Percentiles rank a stretch among this genome's conserved stretches.
Conservation (phyloP, 202 grass and related monocot genomes). For the Musa balbisiana region DNA sequence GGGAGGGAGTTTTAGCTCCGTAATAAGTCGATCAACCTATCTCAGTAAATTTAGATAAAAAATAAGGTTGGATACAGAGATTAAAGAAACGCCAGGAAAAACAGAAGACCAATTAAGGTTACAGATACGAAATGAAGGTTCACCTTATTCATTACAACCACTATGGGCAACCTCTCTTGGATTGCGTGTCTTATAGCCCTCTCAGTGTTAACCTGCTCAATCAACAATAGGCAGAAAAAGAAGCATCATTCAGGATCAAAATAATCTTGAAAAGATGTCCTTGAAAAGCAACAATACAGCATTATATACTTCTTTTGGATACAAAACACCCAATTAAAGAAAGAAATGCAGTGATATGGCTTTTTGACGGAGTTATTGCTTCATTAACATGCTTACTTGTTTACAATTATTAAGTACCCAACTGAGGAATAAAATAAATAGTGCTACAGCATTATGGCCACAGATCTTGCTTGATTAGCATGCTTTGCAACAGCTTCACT, state of each 20-base stretch:
- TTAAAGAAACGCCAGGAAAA: slow-evolving; percentile 1
- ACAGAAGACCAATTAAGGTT: slow-evolving; percentile 8
- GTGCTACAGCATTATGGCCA: no score
- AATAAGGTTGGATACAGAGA: not conserved
- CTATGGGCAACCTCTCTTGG: slow-evolving; percentile 90
- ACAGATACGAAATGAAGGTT: slow-evolving; percentile 2
- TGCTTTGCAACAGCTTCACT: no score
- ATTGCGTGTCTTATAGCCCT: slow-evolving; percentile 95
- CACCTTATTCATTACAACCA: slow-evolving; percentile 99
- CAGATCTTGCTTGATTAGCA: no score
- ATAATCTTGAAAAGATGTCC: not conserved
- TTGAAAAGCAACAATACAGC: not conserved
- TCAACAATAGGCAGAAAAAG: slow-evolving; percentile 25
- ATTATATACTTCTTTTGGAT: not conserved
- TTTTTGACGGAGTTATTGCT: no score
- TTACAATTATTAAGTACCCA: no score
- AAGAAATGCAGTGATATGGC: not conserved
- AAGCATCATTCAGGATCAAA: not conserved
- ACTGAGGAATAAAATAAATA: no score
- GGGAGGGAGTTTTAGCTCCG: slow-evolving; percentile 87
- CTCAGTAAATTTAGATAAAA: slow-evolving; percentile 18
- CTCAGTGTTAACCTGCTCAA: slow-evolving; percentile 88
- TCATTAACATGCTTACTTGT: no score
- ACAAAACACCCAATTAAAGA: not conserved
- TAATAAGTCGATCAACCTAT: slow-evolving; percentile 91